Evolutionary conservation across 352 stramenopile genomes (phyloP).

Genomic region (Pythium sp.): DNA sequence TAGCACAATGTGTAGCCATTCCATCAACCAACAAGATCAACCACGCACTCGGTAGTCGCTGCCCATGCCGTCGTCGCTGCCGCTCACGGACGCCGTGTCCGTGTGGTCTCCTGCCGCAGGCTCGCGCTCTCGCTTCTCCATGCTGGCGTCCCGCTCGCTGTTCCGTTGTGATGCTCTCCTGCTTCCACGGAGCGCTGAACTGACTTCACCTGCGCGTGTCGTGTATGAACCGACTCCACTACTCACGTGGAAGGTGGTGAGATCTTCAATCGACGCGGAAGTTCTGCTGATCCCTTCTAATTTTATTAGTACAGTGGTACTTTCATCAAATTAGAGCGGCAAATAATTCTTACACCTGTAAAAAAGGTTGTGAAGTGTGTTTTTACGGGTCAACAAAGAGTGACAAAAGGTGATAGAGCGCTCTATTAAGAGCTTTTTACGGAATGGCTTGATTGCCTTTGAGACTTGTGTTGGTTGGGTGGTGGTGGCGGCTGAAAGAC

Average conservation of each 20-base stretch:
- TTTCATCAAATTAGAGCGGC: neutral
- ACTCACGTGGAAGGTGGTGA: too few species aligned
- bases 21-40: neutral
- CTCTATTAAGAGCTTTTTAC: slow-evolving; percentile 18
- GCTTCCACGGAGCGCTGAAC: neutral
- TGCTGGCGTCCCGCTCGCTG: neutral
- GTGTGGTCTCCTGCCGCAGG: slow-evolving; percentile 10
- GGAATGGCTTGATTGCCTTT: slow-evolving; percentile 16
- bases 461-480: slow-evolving; percentile 13
- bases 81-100: slow-evolving; percentile 24
- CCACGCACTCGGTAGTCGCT: slow-evolving; percentile 48
- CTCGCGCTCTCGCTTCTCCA: slow-evolving; percentile 9
- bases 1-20: neutral
- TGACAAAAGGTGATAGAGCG: neutral
- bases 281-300: neutral
- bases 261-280: neutral
- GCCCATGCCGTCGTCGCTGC: slow-evolving; percentile 33
- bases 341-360: neutral
- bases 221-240: neutral
- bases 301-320: neutral
- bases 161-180: neutral
- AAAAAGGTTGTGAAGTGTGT: neutral
- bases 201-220: neutral
- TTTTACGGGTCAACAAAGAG: neutral
- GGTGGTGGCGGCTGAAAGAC: slow-evolving; percentile 11